Evolutionary conservation across 2,329 filamentous ascomycete species (phyloP), one percentile per base, ranked within the genome.

Genomic region (Neonectria punicea): DNA sequence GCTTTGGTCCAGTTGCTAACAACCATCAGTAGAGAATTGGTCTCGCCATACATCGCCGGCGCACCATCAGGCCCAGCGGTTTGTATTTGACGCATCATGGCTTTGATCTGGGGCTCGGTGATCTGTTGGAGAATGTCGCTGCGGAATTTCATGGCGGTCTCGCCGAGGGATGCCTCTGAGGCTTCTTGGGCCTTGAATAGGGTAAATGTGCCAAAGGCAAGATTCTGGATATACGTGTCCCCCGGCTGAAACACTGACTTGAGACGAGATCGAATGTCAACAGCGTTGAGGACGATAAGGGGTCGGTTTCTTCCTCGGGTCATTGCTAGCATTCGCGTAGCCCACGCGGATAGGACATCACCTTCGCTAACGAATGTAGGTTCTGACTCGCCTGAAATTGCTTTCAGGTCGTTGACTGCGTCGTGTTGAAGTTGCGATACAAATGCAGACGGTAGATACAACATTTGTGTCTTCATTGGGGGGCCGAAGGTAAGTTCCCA

Each of bases 1-100:
- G 54, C 60, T 41, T 63, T 63, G 30, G 60, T 58, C 60, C 60
- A 63, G 49, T 63, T 63, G 41, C 54, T 63, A 9, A 63, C 47
- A 11, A 63, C 39, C n/a, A 63, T 6, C 8, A 63, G 41, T 22
- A 41, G 46, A 2, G 54, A 47, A 22, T 58, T 54, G 4, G 60
- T 16, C 20, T 58, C 54, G n/a, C 60, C 60, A 28, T 47, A 63
- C 60, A 58, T 46, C 3, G 49, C 20, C 30, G 60, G 54, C 3
- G 30, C 18, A 4, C 28, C 30, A 20, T 11, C 25, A 5, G 30
- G 28, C 10, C 20, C 32, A 4, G 60, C 41, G 7, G 22, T 34
- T n/a, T 49, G 30, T 30, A 46, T 41, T 5, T 18, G n/a, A 7
- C 60, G 54, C 16, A 57, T 25, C 18, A 53, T 11, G 5, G 60